Conservation (phyloP, 352 stramenopile species). For the Phytophthora tubulina region DNA sequence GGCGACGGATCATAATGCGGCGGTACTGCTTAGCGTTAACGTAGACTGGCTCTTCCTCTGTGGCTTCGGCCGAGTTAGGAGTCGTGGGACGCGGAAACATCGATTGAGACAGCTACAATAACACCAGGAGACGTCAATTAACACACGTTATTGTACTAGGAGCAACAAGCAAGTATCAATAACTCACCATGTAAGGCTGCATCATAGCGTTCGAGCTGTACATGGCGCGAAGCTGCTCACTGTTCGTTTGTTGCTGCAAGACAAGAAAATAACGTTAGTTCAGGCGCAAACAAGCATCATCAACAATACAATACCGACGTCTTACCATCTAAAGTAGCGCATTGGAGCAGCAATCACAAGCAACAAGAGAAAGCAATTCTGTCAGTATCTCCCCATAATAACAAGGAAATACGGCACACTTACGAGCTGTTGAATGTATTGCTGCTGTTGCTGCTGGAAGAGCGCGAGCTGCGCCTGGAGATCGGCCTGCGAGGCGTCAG, state of each 20-base stretch:
- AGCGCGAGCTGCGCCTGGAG: slow-evolving; percentile 63
- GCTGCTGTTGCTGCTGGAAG: slow-evolving; percentile 70
- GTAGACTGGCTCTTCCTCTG: slow-evolving; percentile 90
- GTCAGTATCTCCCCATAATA: slow-evolving; percentile 13
- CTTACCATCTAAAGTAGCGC: slow-evolving; percentile 47
- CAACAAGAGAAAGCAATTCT: slow-evolving; percentile 4
- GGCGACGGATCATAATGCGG: slow-evolving; percentile 89
- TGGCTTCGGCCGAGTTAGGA: slow-evolving; percentile 54
- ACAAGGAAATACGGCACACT: not conserved
- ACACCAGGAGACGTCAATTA: not conserved
- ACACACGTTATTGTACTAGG: not conserved
- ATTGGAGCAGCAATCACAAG: slow-evolving; percentile 1
- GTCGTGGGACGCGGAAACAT: slow-evolving; percentile 75
- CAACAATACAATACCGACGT: not conserved
- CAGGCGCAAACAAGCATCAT: not conserved
- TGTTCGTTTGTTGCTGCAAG: slow-evolving; percentile 66
- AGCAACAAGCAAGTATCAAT: not conserved
- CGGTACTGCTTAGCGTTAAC: slow-evolving; percentile 94
- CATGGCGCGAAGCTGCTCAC: slow-evolving; percentile 84
- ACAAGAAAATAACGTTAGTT: slow-evolving; percentile 8
- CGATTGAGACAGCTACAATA: slow-evolving; percentile 60
- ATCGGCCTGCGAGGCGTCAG: slow-evolving; percentile 44
- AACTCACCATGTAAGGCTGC: slow-evolving; percentile 83
- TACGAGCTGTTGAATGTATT: slow-evolving; percentile 69
- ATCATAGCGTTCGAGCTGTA: slow-evolving; percentile 88